Evolutionary conservation across 2,329 filamentous ascomycete genomes (phyloP), one percentile per base, ranked within the genome.

Genomic region (Fusarium sp.): DNA sequence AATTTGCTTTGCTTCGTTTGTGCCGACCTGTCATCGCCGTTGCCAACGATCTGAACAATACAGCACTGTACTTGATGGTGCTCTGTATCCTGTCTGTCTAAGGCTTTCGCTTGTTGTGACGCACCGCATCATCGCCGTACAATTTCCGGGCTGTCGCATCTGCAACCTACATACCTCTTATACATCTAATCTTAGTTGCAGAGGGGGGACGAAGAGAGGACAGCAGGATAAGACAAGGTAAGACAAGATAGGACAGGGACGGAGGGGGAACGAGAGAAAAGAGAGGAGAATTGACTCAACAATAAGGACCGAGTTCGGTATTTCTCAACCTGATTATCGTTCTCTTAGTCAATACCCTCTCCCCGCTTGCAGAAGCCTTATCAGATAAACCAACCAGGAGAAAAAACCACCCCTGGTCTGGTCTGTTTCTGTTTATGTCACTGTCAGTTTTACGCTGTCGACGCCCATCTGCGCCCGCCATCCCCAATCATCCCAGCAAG

Each of bases 381-480:
- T 78, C 76, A 78, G 76, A 73, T 75, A 75, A 70, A 58, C 71
- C 58, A 47, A 47, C 26, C 44, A 15, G 8, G 12, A 22, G n/a
- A 9, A n/a, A 24, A 57, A 48, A n/a, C 35, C 11, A 62, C 39
- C 70, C 74, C 75, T 35, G 70, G 74, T 68, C 72, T 33, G 70
- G 74, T 61, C 72, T 75, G 53, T 30, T 44, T 53, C 47, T 51
- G 30, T 33, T 24, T 33, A 30, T 47, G 18, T 47, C 14, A 20
- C 30, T 47, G 39, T 47, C 31, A 28, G n/a, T 56, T 42, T 22
- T 54, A 18, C 16, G 22, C 59, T 68, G 73, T 75, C 68, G 70
- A 75, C 75, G 76, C 73, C 71, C 78, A 73, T 78, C 77, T 78
- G 74, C 75, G 75, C 75, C 79, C 71, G 73, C 73, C 75, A 77